A percentile compares a stretch with the other conserved stretches of the same genome.
Evolutionary conservation across 2,329 filamentous ascomycete genomes (phyloP).

Genomic region (Fusarium sambucinum): DNA sequence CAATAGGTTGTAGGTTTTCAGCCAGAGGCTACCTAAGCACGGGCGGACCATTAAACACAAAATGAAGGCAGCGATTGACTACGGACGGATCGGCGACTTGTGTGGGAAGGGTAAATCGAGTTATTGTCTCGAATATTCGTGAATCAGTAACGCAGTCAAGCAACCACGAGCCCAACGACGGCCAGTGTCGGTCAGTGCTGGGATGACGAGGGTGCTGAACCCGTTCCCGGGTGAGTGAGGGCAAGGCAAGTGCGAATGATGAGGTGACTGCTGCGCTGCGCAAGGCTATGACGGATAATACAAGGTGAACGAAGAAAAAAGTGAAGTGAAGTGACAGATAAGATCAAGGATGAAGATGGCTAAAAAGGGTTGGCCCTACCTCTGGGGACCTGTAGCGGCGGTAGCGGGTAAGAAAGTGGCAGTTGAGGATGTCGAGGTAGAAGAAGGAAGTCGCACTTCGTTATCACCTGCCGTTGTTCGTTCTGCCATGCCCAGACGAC

Average conservation of each 20-base stretch:
- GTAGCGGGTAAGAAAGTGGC: constrained; percentile 43
- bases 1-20: constrained; percentile 9
- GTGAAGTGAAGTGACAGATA: constrained; percentile 12
- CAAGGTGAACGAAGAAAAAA: constrained; percentile 11
- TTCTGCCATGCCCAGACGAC: constrained; percentile 74
- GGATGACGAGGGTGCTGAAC: constrained; percentile 31
- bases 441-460: constrained; percentile 66
- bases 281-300: constrained; percentile 15
- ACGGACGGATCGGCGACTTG: constrained; percentile 13
- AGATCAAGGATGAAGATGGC: constrained; percentile 30
- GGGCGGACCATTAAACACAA: neutral
- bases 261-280: constrained; percentile 16
- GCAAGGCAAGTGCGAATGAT: constrained; percentile 23
- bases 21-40: constrained; percentile 1
- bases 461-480: constrained; percentile 68
- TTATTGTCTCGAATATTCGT: constrained; percentile 32
- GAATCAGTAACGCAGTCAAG: constrained; percentile 42
- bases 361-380: constrained; percentile 46
- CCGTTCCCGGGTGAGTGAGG: constrained; percentile 22
- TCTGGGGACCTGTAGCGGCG: constrained; percentile 43
- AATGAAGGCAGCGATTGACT: constrained; percentile 15
- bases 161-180: constrained; percentile 30
- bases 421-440: constrained; percentile 53
- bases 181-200: constrained; percentile 35
- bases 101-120: constrained; percentile 22